These are phyloP conservation scores for Jamesozyma rosinii DNA, from an alignment of 805 yeast species.

Conservation along the genomic window DNA sequence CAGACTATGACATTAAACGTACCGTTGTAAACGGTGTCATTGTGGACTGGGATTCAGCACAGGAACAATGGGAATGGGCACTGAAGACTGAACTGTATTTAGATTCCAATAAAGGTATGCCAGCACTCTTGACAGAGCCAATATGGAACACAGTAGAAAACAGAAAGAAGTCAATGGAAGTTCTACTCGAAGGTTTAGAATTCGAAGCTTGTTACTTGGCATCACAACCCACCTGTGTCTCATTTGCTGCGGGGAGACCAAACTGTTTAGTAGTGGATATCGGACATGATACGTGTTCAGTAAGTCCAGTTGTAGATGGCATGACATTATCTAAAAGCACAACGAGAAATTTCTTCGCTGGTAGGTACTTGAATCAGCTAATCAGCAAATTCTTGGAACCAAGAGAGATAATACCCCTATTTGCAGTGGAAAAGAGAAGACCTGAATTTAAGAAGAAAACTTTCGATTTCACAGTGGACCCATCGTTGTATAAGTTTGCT, in stretches of 20 bases:
- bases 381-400: slow-evolving; percentile 27
- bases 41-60: slow-evolving; percentile 81
- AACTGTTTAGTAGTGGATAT: slow-evolving; percentile 78
- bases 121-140: slow-evolving; percentile 77
- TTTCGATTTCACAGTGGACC: slow-evolving; percentile 31
- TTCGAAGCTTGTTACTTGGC: slow-evolving; percentile 78
- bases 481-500: slow-evolving; percentile 48
- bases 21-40: slow-evolving; percentile 53
- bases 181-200: slow-evolving; percentile 54
- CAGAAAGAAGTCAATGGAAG: slow-evolving; percentile 62
- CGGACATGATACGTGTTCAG: slow-evolving; percentile 70
- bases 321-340: slow-evolving; percentile 62
- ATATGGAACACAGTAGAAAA: slow-evolving; percentile 68
- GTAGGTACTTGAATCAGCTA: slow-evolving; percentile 42
- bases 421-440: slow-evolving; percentile 25
- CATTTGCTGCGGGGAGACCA: slow-evolving; percentile 84
- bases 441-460: slow-evolving; percentile 23
- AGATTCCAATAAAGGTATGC: slow-evolving; percentile 36
- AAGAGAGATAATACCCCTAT: slow-evolving; percentile 27
- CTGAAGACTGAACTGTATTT: slow-evolving; percentile 44
- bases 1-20: slow-evolving; percentile 44
- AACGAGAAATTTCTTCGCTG: slow-evolving; percentile 65
- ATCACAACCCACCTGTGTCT: slow-evolving; percentile 75
- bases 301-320: slow-evolving; percentile 78
- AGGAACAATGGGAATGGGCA: slow-evolving; percentile 60